Conservation (phyloP, 2,329 filamentous ascomycete species). For the Fusarium miscanthi region DNA sequence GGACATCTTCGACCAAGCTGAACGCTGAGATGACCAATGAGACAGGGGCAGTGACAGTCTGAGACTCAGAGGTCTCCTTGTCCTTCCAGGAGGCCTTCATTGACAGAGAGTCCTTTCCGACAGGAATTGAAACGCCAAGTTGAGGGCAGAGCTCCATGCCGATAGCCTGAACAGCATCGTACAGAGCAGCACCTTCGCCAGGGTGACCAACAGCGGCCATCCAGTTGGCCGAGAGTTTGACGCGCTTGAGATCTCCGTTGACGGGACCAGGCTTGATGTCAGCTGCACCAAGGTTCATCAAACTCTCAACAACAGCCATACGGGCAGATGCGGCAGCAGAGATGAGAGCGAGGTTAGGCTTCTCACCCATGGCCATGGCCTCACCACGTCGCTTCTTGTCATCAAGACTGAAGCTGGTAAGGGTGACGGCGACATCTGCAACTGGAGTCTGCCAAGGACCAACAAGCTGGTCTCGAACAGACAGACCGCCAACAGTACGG, state of each 20-base stretch:
- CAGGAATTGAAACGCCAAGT: conserved; percentile 92
- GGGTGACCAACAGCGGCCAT: conserved; percentile 97
- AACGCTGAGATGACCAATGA: conserved; percentile 94
- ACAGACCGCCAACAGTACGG: conserved; percentile 89
- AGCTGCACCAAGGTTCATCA: conserved; percentile 91
- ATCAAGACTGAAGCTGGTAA: conserved; percentile 76
- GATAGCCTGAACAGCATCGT: conserved; percentile 92
- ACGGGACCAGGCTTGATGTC: conserved; percentile 60
- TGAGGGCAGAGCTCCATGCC: conserved; percentile 92
- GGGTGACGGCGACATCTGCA: conserved; percentile 92
- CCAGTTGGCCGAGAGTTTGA: conserved; percentile 96
- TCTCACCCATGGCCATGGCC: conserved; percentile 98
- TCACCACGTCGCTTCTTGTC: conserved; percentile 82
- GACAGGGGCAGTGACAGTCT: conserved; percentile 91
- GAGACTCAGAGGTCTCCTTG: conserved; percentile 70
- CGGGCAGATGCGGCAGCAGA: conserved; percentile 89
- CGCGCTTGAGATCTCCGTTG: conserved; percentile 75
- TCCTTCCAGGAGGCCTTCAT: conserved; percentile 99
- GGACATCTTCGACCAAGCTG: conserved; percentile 81
- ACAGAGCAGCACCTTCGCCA: conserved; percentile 91
- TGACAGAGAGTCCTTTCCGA: conserved; percentile 97
- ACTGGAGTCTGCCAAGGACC: conserved; percentile 96
- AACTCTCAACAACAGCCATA: conserved; percentile 94
- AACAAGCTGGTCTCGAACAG: conserved; percentile 92
- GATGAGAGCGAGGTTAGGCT: conserved; percentile 88